Percentiles rank a stretch among this genome's conserved stretches.
These are phyloP conservation scores for Fraxinus platypoda DNA, from an alignment of 305 asterid species.

Conservation along the genomic window DNA sequence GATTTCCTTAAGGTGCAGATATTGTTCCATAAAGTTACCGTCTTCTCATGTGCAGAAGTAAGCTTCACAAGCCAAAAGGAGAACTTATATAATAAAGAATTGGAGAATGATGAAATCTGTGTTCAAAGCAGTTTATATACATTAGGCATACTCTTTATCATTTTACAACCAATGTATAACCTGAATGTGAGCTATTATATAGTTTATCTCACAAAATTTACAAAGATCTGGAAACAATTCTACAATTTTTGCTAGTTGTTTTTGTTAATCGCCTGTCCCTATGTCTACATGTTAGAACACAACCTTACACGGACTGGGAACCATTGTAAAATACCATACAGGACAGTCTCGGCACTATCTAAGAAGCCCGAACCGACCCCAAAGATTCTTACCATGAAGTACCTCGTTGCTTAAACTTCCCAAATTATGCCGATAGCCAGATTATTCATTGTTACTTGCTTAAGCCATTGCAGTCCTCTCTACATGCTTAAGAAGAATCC, in stretches of 20 bases:
- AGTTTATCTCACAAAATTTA: not conserved
- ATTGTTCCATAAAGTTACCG: too few relatives aligned
- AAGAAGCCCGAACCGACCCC: not conserved
- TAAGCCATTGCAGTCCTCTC: conserved; percentile 62
- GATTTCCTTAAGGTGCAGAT: too few relatives aligned
- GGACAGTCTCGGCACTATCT: not conserved
- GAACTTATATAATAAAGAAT: too few relatives aligned
- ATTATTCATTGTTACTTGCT: conserved; percentile 20
- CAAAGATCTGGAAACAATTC: not conserved
- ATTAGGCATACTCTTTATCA: not conserved
- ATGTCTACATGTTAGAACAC: not conserved
- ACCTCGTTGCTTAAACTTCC: not conserved
- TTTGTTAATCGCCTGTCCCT: not conserved
- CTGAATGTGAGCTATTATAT: not conserved
- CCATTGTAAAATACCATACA: not conserved
- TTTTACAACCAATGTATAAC: not conserved
- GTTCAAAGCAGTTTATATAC: not conserved
- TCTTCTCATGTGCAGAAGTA: not conserved
- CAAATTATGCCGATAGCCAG: not conserved
- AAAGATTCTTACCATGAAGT: not conserved
- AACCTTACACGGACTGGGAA: not conserved
- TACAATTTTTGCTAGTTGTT: not conserved
- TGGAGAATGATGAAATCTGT: not conserved
- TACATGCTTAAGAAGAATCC: conserved; percentile 52
- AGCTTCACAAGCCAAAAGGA: not conserved